Evolutionary conservation across 352 stramenopile genomes (phyloP).

Genomic region (Globisporangium parvum): DNA sequence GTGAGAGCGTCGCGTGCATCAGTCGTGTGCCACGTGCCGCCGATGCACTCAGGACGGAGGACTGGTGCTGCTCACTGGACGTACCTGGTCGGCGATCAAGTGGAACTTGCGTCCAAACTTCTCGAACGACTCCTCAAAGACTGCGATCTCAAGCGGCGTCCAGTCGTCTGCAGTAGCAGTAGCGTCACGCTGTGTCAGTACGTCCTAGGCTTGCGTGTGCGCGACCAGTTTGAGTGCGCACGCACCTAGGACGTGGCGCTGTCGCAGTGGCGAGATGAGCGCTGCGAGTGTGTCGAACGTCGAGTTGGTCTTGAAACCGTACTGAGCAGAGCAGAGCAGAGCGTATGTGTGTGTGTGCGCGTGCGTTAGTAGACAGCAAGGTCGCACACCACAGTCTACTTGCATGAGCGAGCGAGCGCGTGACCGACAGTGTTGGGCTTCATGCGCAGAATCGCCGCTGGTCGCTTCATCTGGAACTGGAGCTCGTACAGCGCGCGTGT

Average conservation of each 20-base stretch:
- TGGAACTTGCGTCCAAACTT: slow-evolving; percentile 78
- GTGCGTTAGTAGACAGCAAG: background rate
- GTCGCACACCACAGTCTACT: background rate
- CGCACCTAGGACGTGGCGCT: slow-evolving; percentile 63
- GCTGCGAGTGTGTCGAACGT: slow-evolving; percentile 66
- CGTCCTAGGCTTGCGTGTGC: no score
- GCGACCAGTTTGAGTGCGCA: background rate
- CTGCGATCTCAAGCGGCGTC: slow-evolving; percentile 60
- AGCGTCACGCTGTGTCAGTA: background rate
- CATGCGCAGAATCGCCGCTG: slow-evolving; percentile 66
- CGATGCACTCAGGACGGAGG: background rate
- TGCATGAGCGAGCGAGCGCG: background rate
- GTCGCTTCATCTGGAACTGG: slow-evolving; percentile 69
- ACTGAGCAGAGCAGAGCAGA: slow-evolving; percentile 26
- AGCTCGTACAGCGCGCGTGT: slow-evolving; percentile 64
- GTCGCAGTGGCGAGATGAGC: slow-evolving; percentile 59
- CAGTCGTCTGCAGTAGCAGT: slow-evolving; percentile 47
- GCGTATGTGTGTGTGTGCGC: no score
- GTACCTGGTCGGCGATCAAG: slow-evolving; percentile 60
- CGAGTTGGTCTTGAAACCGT: slow-evolving; percentile 53
- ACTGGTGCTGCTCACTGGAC: background rate
- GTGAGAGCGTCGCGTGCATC: background rate
- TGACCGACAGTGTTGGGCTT: slow-evolving; percentile 47
- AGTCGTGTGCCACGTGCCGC: no score
- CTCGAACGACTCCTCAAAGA: slow-evolving; percentile 78